Base-by-base conservation (phyloP, 148 eudicot species). In the Silene conica region DNA sequence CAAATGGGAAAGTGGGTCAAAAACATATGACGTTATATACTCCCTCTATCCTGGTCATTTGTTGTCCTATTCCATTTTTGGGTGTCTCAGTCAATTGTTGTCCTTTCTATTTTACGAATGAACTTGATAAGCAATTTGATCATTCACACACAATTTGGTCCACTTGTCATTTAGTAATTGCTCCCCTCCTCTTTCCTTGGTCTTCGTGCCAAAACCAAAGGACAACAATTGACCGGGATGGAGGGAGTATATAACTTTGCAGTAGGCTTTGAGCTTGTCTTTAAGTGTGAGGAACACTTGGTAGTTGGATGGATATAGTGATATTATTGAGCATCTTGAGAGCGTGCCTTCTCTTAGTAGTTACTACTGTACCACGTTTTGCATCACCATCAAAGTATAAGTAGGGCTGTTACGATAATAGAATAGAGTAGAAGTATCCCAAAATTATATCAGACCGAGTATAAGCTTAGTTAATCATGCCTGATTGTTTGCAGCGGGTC, bases 401-500 rank as follows among this genome's bases (percentile, higher is more conserved):
- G 57, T 15, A 60, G 54, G 69, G 59, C 41, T 73, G 61, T 20
- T 63, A 0, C 38, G 28, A 25, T 66, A 41, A 43, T 59, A 57
- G 22, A 46, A 28, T 11, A 9, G 13, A 28, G 25, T 31, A 31
- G 34, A 31, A 31, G 34, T 31, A 31, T 31, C 34, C 34, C 34
- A 2, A 31, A 31, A 8, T 21, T n/a, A 25, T 50, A 21, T 50
- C 11, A 19, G 14, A 14, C 18, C 23, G 15, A 5, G 58, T 61
- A 16, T 64, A 20, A 46, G 75, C 71, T 63, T 78, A 25, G 69
- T 52, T 59, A 70, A 48, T 63, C 26, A 31, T 74, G 41, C 3
- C 25, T 72, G 45, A 67, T 59, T 73, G 63, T 76, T 50, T 76
- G 80, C 89, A 95, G 97, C 83, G 99, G 74, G 92, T 95, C 31